Conservation (phyloP, 495 filamentous ascomycete species). For the Penicillium paradoxum region DNA sequence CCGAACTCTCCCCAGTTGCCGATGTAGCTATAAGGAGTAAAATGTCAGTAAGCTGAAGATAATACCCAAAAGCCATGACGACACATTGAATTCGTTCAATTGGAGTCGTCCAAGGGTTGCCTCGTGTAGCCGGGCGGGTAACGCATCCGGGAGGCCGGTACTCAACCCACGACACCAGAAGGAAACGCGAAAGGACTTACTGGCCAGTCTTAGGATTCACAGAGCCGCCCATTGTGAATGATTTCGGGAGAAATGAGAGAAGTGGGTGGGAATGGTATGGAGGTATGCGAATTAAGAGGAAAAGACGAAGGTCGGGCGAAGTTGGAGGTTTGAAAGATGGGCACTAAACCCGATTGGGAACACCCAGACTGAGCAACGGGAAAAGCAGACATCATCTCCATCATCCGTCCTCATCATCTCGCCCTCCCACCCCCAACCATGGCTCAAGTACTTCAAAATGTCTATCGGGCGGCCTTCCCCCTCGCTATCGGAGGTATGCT, state of each 20-base stretch:
- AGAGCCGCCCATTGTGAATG: constrained; percentile 62
- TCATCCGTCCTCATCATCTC: constrained; percentile 17
- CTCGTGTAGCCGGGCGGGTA: constrained; percentile 16
- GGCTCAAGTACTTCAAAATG: constrained; percentile 52
- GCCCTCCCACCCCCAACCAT: constrained; percentile 39
- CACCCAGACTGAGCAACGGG: constrained; percentile 16
- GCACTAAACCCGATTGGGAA: constrained; percentile 43
- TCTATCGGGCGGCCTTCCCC: constrained; percentile 72
- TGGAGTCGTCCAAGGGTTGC: background rate
- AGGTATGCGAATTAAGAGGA: constrained; percentile 21
- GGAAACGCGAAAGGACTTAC: constrained; percentile 50
- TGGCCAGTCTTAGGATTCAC: constrained; percentile 61
- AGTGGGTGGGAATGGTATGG: constrained; percentile 14
- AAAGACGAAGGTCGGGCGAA: constrained; percentile 35
- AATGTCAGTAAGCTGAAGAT: constrained; percentile 20
- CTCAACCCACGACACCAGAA: constrained; percentile 10
- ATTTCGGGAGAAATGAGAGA: constrained; percentile 20
- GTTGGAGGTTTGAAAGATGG: constrained; percentile 22
- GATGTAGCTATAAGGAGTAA: constrained; percentile 57
- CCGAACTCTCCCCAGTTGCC: constrained; percentile 84
- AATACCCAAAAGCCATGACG: background rate
- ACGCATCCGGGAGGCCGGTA: constrained; percentile 19
- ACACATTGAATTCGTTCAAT: background rate
- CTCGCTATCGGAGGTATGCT: constrained; percentile 56
- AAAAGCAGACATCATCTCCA: constrained; percentile 36